Evolutionary conservation across 169 alveolate species (phyloP).

Genomic region (Cryptosporidium viatorum): DNA sequence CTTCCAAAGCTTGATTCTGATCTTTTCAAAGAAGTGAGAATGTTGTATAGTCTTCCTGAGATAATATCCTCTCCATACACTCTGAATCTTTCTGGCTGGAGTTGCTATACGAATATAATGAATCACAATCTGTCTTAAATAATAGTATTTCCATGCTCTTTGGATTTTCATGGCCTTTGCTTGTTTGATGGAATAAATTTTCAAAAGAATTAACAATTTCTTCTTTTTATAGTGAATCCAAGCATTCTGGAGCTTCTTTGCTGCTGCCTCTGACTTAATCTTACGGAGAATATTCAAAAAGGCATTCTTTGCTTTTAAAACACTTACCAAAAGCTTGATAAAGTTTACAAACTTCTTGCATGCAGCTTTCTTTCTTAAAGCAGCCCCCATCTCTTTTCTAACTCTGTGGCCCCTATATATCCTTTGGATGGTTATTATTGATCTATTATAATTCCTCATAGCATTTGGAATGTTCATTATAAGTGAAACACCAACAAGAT

Average conservation of each 20-base stretch:
- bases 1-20: constrained; percentile 45
- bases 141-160: constrained; percentile 60
- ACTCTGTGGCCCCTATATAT: constrained; percentile 76
- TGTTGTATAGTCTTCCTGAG: constrained; percentile 48
- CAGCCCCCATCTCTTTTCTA: constrained; percentile 40
- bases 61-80: constrained; percentile 80
- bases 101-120: constrained; percentile 64
- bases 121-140: constrained; percentile 31
- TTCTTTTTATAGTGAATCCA: constrained; percentile 53
- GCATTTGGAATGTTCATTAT: constrained; percentile 54
- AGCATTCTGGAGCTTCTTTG: constrained; percentile 26
- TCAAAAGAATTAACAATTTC: constrained; percentile 4
- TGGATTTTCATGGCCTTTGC: constrained; percentile 62
- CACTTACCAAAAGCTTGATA: neutral
- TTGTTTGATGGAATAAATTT: constrained; percentile 17
- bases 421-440: constrained; percentile 74
- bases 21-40: constrained; percentile 46
- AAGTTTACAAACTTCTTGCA: constrained; percentile 8
- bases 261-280: constrained; percentile 53
- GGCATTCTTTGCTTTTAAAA: constrained; percentile 21
- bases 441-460: neutral
- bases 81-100: constrained; percentile 76
- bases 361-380: constrained; percentile 40
- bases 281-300: constrained; percentile 5
- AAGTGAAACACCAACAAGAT: constrained; percentile 26